These are phyloP conservation scores for Drechslerella dactyloides DNA, from an alignment of 2,329 filamentous ascomycete genomes.

Conservation along the genomic window DNA sequence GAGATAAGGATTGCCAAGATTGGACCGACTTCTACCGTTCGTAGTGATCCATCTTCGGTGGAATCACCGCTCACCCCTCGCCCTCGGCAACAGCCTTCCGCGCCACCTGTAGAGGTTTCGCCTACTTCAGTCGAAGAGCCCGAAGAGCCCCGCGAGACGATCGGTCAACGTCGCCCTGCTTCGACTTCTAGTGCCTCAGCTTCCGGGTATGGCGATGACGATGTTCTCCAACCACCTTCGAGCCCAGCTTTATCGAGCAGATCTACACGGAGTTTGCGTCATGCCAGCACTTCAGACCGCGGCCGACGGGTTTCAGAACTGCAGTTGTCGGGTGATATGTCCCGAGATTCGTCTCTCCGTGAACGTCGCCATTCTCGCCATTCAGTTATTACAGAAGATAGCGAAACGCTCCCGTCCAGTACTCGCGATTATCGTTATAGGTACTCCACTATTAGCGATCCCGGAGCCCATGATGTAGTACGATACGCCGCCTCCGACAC, in stretches of 20 bases:
- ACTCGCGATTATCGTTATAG: constrained; percentile 33
- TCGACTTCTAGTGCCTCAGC: constrained; percentile 34
- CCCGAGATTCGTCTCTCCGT: constrained; percentile 37
- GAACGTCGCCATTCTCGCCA: constrained; percentile 43
- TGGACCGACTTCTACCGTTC: constrained; percentile 10
- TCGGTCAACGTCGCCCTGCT: constrained; percentile 21
- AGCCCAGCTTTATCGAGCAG: constrained; percentile 32
- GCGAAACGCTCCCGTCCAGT: constrained; percentile 16
- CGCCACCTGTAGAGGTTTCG: constrained; percentile 24
- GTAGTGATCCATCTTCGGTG: constrained; percentile 25
- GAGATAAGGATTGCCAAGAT: constrained; percentile 34
- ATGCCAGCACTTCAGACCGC: constrained; percentile 16
- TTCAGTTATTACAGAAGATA: constrained; percentile 40
- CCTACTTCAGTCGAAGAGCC: constrained; percentile 37
- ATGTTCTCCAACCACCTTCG: constrained; percentile 23
- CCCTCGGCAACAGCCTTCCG: constrained; percentile 14
- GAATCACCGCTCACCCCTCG: constrained; percentile 44
- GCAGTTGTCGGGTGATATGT: constrained; percentile 37
- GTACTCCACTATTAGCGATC: constrained; percentile 36
- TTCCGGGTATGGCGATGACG: constrained; percentile 38
- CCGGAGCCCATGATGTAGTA: constrained; percentile 36
- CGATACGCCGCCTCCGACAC: constrained; percentile 44
- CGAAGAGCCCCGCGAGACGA: constrained; percentile 20
- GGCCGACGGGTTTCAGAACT: constrained; percentile 39
- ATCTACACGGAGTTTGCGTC: constrained; percentile 36